A percentile compares a stretch with the other conserved stretches of the same genome.
Conservation (phyloP, 495 filamentous ascomycete species). For the Xylaria grammica region DNA sequence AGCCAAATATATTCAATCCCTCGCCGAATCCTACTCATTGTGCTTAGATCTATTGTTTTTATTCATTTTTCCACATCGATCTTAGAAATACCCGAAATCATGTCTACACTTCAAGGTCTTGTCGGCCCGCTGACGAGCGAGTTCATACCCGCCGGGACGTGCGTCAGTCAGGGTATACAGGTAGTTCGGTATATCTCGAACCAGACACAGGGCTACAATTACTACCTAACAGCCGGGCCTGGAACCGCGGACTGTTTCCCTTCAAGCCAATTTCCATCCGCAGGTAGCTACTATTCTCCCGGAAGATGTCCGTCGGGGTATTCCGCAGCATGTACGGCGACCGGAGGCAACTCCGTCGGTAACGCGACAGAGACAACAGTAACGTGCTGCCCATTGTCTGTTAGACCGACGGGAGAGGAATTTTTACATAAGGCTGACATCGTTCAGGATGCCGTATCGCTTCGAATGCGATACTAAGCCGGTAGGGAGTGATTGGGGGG, state of each 20-base stretch:
- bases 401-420: not conserved
- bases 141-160: not conserved
- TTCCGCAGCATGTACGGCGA: not conserved
- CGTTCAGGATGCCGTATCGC: not conserved
- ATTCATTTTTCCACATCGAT: not conserved
- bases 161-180: not conserved
- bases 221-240: constrained; percentile 1
- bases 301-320: not conserved
- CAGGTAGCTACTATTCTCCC: constrained; percentile 1
- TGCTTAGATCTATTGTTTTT: not conserved
- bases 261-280: not conserved
- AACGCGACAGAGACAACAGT: constrained; percentile 1
- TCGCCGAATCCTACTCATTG: not conserved
- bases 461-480: constrained; percentile 1
- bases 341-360: not conserved
- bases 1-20: not conserved
- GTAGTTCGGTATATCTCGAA: not conserved
- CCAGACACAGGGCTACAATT: not conserved
- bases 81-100: not conserved
- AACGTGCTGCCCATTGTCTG: constrained; percentile 2
- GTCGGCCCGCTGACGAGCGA: not conserved
- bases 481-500: not conserved
- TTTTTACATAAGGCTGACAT: not conserved
- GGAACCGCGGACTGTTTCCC: not conserved
- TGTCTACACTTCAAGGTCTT: not conserved